These are phyloP conservation scores for Globisporangium lucens DNA, from an alignment of 352 stramenopile genomes.

Conservation along the genomic window DNA sequence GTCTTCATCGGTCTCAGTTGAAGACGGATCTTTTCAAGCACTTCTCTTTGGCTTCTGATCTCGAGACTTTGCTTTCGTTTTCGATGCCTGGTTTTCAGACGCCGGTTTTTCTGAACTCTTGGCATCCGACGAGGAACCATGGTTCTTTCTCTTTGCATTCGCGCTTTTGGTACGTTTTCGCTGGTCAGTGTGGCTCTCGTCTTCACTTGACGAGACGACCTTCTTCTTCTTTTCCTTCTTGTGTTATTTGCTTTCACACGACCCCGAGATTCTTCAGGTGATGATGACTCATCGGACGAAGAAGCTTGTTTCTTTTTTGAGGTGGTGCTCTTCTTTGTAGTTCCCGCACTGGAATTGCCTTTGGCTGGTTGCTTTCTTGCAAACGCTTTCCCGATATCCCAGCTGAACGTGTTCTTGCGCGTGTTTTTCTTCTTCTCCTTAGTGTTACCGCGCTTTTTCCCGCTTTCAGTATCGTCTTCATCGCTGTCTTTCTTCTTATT, in stretches of 20 bases:
- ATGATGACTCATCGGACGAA: constrained; percentile 19
- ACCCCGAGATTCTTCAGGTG: not conserved
- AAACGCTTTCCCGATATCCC: constrained; percentile 70
- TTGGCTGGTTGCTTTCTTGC: constrained; percentile 42
- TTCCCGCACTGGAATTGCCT: constrained; percentile 7
- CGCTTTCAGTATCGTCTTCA: constrained; percentile 11
- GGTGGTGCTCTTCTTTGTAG: constrained; percentile 7
- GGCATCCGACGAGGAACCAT: not conserved
- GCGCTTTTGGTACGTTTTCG: not conserved
- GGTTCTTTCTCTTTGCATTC: not conserved
- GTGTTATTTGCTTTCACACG: constrained; percentile 5
- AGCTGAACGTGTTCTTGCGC: constrained; percentile 67
- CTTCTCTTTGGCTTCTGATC: not conserved
- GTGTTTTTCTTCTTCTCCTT: constrained; percentile 39
- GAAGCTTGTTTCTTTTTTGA: not conserved
- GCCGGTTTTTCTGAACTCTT: not conserved
- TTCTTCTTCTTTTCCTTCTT: constrained; percentile 6
- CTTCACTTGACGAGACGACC: not conserved
- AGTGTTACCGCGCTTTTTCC: constrained; percentile 1
- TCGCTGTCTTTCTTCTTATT: constrained; percentile 5
- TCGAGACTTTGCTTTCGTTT: not conserved
- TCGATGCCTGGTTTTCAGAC: not conserved
- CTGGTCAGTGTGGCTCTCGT: not conserved
- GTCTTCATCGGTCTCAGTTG: constrained; percentile 15
- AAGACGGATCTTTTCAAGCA: constrained; percentile 1